Percentiles rank a stretch among this genome's conserved stretches.
phyloP scores from a whole-genome alignment of 495 filamentous ascomycete species.

The Aspergillus indologenus region DNA sequence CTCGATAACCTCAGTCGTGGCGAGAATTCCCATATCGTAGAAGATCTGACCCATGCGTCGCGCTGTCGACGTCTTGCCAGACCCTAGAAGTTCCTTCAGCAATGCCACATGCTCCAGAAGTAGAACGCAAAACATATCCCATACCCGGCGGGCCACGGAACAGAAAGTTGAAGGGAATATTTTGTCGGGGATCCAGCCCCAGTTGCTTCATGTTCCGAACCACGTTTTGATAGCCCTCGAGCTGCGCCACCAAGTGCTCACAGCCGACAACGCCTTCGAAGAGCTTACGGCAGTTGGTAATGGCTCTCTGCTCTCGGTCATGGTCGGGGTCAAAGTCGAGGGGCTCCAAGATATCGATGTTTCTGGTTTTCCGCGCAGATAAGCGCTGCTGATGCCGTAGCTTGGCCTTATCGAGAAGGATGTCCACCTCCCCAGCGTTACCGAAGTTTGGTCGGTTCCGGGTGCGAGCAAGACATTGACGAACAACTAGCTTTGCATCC shows the following conservation, averaged over 20 bases:
- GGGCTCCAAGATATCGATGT: conserved; percentile 55
- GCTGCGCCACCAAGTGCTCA: conserved; percentile 55
- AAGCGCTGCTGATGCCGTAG: conserved; percentile 51
- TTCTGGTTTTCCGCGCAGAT: conserved; percentile 29
- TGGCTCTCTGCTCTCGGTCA: conserved; percentile 50
- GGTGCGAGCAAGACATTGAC: conserved; percentile 41
- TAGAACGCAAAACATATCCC: not conserved
- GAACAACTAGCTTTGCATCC: conserved; percentile 33
- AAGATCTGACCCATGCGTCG: conserved; percentile 69
- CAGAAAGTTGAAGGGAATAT: conserved; percentile 60
- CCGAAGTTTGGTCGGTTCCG: conserved; percentile 52
- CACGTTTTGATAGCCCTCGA: conserved; percentile 58
- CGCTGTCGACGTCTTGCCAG: conserved; percentile 73
- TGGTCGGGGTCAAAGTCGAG: conserved; percentile 68
- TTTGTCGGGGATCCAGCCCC: conserved; percentile 54
- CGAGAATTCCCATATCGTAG: conserved; percentile 66
- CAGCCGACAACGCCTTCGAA: conserved; percentile 68
- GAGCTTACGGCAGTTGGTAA: conserved; percentile 49
- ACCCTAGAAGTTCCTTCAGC: conserved; percentile 42
- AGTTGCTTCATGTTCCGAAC: conserved; percentile 48
- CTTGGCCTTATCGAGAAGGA: conserved; percentile 59
- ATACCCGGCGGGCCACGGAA: conserved; percentile 63
- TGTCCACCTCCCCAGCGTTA: conserved; percentile 62
- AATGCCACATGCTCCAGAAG: not conserved
- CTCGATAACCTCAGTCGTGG: conserved; percentile 53